Evolutionary conservation across 2,329 filamentous ascomycete species (phyloP).

Genomic region (Beauveria sp.): DNA sequence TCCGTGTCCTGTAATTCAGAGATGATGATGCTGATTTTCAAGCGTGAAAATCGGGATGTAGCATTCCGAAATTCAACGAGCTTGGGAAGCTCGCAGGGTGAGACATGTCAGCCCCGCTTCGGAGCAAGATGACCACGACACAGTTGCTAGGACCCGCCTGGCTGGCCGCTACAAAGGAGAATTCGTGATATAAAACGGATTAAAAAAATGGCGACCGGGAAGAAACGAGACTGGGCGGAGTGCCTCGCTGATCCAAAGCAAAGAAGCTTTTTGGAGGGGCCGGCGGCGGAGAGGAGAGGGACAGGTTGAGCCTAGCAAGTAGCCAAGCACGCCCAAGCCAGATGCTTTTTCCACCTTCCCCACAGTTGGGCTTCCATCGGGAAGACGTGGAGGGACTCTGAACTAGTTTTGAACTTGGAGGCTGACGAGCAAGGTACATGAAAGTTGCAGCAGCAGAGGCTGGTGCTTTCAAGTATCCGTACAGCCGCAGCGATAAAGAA

Average conservation of each 20-base stretch:
- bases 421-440: too few relatives aligned
- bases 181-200: neutral
- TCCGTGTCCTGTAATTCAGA: neutral
- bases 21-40: neutral
- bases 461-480: too few relatives aligned
- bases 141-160: neutral
- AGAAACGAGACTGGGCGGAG: neutral
- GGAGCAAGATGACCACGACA: neutral
- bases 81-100: neutral
- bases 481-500: too few relatives aligned
- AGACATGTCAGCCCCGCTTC: constrained; percentile 9
- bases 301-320: neutral
- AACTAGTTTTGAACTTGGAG: too few relatives aligned
- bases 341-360: constrained; percentile 1
- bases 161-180: too few relatives aligned
- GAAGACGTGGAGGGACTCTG: neutral
- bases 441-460: too few relatives aligned
- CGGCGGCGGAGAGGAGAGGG: neutral
- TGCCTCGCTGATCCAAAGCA: neutral
- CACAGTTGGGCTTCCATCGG: constrained; percentile 9
- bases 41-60: neutral
- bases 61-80: neutral
- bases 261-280: neutral
- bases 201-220: neutral
- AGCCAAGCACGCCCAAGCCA: neutral